Conservation (phyloP, 148 eudicot genomes). For the Heliosperma pusillum region DNA sequence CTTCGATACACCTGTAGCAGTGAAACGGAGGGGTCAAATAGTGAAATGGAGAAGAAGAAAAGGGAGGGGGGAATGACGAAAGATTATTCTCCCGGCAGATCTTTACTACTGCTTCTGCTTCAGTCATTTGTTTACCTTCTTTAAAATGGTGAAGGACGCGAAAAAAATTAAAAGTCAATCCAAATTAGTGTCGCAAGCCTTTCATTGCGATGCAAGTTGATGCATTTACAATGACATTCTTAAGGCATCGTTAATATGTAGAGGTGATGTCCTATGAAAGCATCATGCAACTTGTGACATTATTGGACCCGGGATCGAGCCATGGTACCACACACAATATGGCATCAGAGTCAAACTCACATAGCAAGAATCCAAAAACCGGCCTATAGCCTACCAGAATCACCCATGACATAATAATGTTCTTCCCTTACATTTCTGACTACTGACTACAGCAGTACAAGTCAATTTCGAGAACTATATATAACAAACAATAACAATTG, state of each 20-base stretch:
- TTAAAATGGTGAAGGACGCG: too few relatives aligned
- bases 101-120: too few relatives aligned
- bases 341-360: slow-evolving; percentile 14
- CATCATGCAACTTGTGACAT: slow-evolving; percentile 1
- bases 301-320: neutral
- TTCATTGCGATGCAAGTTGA: neutral
- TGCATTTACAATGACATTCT: neutral
- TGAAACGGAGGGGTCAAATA: too few relatives aligned
- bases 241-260: neutral
- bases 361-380: neutral
- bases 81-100: too few relatives aligned
- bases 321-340: neutral
- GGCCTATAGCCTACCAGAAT: neutral
- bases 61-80: too few relatives aligned
- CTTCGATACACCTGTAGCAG: too few relatives aligned
- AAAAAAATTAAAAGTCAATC: too few relatives aligned
- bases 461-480: neutral
- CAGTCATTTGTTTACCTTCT: too few relatives aligned
- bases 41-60: too few relatives aligned
- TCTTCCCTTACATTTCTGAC: neutral
- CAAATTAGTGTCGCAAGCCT: too few relatives aligned
- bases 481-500: neutral
- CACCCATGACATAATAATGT: neutral
- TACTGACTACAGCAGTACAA: neutral
- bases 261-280: neutral